Conservation (phyloP, 192 early-diverging fungal species). For the Geosiphon pyriformis region DNA sequence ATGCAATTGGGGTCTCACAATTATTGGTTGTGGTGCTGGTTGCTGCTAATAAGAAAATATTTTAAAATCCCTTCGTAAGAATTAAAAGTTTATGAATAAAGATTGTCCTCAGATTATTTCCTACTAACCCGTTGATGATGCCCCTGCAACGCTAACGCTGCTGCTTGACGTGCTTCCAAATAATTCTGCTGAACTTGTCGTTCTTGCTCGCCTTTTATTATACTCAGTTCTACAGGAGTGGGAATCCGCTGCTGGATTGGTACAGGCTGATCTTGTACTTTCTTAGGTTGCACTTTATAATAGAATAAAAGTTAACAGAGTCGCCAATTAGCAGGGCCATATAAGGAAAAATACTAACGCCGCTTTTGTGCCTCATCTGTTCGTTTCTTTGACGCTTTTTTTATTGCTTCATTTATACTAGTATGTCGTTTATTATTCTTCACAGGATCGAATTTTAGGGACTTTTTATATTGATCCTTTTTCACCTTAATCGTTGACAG, state of each 20-base stretch:
- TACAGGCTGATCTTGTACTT: not conserved
- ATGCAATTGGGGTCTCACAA: not conserved
- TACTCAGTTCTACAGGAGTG: constrained; percentile 51
- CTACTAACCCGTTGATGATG: constrained; percentile 28
- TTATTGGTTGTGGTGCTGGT: no score
- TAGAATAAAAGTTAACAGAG: not conserved
- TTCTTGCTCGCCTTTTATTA: constrained; percentile 45
- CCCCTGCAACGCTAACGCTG: constrained; percentile 36
- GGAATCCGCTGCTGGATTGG: constrained; percentile 26
- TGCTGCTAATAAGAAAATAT: not conserved
- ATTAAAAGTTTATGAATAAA: constrained; percentile 1
- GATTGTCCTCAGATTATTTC: not conserved
- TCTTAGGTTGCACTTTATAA: constrained; percentile 8
- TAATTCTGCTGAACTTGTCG: constrained; percentile 43
- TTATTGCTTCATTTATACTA: constrained; percentile 56
- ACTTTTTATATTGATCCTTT: no score
- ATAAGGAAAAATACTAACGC: no score
- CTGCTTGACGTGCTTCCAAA: constrained; percentile 44
- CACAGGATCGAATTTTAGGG: no score
- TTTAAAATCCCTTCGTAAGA: constrained; percentile 1
- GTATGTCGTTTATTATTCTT: no score
- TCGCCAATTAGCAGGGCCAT: no score
- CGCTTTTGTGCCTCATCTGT: constrained; percentile 36
- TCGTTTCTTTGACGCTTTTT: constrained; percentile 53
- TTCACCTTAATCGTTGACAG: no score